Conservation (phyloP, 1,284 basidiomycete genomes). For the Ustilago sp. region DNA sequence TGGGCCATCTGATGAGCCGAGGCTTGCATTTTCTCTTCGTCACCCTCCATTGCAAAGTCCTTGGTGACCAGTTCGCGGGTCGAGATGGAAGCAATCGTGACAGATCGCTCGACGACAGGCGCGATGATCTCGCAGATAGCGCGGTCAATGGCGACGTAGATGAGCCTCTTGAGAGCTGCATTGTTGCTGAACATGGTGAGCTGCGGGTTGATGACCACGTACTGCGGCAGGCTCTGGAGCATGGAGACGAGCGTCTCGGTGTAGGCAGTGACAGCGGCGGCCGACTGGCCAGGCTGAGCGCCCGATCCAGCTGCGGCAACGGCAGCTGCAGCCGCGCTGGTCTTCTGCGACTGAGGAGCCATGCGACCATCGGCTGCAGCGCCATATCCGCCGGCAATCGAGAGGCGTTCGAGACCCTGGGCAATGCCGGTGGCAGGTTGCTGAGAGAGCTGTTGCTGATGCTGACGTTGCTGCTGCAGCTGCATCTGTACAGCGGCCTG, state of each 20-base stretch:
- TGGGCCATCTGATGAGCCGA: conserved; percentile 97
- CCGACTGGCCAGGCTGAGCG: conserved; percentile 46
- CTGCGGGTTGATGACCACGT: conserved; percentile 80
- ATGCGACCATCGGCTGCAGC: conserved; percentile 37
- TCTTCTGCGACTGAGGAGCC: conserved; percentile 44
- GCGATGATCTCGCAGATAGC: conserved; percentile 97
- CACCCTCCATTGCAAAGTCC: conserved; percentile 94
- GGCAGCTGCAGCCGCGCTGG: conserved; percentile 45
- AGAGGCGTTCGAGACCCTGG: conserved; percentile 59
- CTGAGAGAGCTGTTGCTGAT: conserved; percentile 51
- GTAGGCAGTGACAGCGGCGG: conserved; percentile 68
- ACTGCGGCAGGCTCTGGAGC: conserved; percentile 78
- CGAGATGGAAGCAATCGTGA: conserved; percentile 98
- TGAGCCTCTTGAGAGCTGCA: conserved; percentile 87
- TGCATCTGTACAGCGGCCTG: conserved; percentile 43
- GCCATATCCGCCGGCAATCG: conserved; percentile 46
- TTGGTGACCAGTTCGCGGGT: conserved; percentile 94
- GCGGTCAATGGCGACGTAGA: conserved; percentile 90
- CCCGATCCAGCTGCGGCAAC: conserved; percentile 49
- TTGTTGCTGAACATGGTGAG: conserved; percentile 78
- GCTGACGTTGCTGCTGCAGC: conserved; percentile 48
- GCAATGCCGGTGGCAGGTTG: conserved; percentile 50
- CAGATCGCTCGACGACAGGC: conserved; percentile 98
- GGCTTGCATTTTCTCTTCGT: conserved; percentile 88
- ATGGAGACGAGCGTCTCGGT: conserved; percentile 76